Evolutionary conservation across 2,329 filamentous ascomycete genomes (phyloP).

Genomic region (Aureobasidium sp.): DNA sequence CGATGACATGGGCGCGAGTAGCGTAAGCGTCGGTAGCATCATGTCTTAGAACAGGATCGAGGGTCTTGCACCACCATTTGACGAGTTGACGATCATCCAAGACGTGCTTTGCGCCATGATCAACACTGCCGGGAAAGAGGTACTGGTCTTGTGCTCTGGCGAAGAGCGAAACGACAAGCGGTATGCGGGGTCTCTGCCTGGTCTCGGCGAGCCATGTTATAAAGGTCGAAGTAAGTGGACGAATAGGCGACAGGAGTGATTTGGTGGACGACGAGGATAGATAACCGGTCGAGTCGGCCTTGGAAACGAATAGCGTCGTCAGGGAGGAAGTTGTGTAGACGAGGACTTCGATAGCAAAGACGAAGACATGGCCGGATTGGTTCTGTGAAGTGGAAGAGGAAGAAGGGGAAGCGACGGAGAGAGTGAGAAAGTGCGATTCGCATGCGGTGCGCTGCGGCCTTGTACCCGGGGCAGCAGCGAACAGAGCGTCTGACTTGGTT

Average conservation of each 20-base stretch:
- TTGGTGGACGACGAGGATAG: conserved; percentile 54
- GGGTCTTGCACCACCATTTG: conserved; percentile 88
- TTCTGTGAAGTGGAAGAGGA: conserved; percentile 8
- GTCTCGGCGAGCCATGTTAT: conserved; percentile 65
- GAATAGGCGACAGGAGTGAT: conserved; percentile 63
- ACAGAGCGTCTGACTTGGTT: conserved; percentile 65
- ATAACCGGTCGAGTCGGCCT: conserved; percentile 93
- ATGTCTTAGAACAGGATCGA: conserved; percentile 62
- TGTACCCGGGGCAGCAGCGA: conserved; percentile 65
- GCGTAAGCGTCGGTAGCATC: conserved; percentile 29
- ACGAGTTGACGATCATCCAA: conserved; percentile 84
- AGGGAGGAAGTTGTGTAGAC: conserved; percentile 73
- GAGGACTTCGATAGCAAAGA: conserved; percentile 79
- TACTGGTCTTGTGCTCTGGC: conserved; percentile 90
- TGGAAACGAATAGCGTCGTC: conserved; percentile 89
- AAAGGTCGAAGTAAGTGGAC: conserved; percentile 67
- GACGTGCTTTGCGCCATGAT: conserved; percentile 81
- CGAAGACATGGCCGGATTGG: conserved; percentile 50
- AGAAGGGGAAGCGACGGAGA: conserved; percentile 32
- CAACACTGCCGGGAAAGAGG: conserved; percentile 83
- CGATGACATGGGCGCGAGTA: conserved; percentile 63
- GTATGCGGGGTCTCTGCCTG: conserved; percentile 56
- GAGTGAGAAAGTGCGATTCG: conserved; percentile 72
- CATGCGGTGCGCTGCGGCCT: conserved; percentile 72
- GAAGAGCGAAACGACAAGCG: conserved; percentile 79